Base-by-base conservation (phyloP, 2,329 filamentous ascomycete species). In the Paramyrothecium roridum region DNA sequence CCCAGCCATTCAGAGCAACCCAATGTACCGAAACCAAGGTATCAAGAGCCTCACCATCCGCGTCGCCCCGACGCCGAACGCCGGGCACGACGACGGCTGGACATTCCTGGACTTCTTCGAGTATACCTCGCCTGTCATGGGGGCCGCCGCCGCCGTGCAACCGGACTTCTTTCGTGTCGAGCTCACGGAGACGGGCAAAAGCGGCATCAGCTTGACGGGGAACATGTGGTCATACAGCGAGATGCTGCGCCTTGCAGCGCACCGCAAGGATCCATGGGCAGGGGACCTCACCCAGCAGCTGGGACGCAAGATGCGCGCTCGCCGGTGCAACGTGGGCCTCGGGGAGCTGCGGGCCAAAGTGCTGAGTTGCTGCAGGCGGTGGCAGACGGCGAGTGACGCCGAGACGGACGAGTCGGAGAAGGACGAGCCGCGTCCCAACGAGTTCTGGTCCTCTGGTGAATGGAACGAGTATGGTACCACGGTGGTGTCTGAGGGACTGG, bases 21-120 rank as follows among this genome's bases (percentile, higher is more conserved):
- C 2, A 4, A 17, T 30, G 26, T 8, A 13, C 13, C 21, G 8
- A 12, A 6, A 12, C 13, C 26, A n/a, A 26, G 22, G 22, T 17
- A 50, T 82, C 3, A 68, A 75, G 54, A 78, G 71, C 1, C 61
- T 82, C 22, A 74, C 70, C 3, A 65, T 82, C 49, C 69, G 76
- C 34, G 61, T 81, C 49, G 67, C 67, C 17, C 74, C 74, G 2
- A 57, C 49, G 17, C 59, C 53, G 3, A 22, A 22, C 10, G 40
- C 21, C 2, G 55, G 54, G 21, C n/a, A 30, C 6, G 26, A 10
- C 6, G 26, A 30, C 20, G 54, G 48, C 11, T 68, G 74, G 37
- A 73, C 72, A 3, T 73, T 76, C 52, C 60, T 69, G 52, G 56
- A 70, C 54, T 74, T 77, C 59, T 73, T 79, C 57, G 30, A 57